Base-by-base conservation (phyloP, 164 flowering plant species). In the Kalanchoe fedtschenkoi region DNA sequence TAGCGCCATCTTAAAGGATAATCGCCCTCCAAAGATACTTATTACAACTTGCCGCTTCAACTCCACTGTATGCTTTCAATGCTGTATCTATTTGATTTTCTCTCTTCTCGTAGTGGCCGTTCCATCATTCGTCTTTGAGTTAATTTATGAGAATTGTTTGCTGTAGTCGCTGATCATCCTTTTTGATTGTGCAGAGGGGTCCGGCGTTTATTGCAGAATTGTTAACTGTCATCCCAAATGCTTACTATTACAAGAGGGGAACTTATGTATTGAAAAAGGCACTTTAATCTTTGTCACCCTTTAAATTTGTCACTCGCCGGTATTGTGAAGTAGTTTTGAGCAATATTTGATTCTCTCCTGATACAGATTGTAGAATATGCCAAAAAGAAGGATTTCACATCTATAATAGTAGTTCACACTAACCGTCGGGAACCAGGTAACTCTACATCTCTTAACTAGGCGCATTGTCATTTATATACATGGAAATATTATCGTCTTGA, bases 121-220 rank as follows among this genome's bases (percentile, higher is more conserved):
- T n/a, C n/a, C n/a, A n/a, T n/a, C n/a, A n/a, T n/a, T n/a, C n/a
- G n/a, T n/a, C n/a, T n/a, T n/a, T n/a, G n/a, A n/a, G n/a, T n/a
- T n/a, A n/a, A n/a, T n/a, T n/a, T n/a, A n/a, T n/a, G n/a, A n/a
- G n/a, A n/a, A n/a, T n/a, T n/a, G n/a, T n/a, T n/a, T n/a, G n/a
- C n/a, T n/a, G n/a, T n/a, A n/a, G n/a, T n/a, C n/a, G n/a, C n/a
- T n/a, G n/a, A n/a, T n/a, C n/a, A n/a, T n/a, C n/a, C n/a, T n/a
- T n/a, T n/a, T n/a, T n/a, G n/a, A 92, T 71, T 84, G 86, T 95
- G 96, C 87, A 41, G 98, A 84, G 96, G 66, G 97, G 97, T 46
- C 98, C 96, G 63, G 95, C 77, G 21, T 89, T 92, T 71, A 81
- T 89, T 62, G 66, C 74, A 5, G 97, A 92, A 60, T 69, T 92